Evolutionary conservation across 257 asterid genomes (phyloP).

Genomic region (Scutellaria baicalensis): DNA sequence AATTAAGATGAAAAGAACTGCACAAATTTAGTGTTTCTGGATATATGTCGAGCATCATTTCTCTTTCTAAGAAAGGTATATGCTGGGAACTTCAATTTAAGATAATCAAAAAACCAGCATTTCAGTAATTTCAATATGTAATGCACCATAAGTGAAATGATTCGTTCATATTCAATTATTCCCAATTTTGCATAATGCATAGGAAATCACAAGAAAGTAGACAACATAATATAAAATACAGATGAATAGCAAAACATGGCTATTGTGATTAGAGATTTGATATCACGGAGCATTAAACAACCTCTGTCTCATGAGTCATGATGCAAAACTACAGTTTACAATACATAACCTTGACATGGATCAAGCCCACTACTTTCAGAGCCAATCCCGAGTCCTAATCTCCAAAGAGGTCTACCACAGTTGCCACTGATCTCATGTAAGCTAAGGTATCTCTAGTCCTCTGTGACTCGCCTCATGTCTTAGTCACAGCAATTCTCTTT

Average conservation of each 20-base stretch:
- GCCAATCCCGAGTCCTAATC: background rate
- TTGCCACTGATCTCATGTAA: background rate
- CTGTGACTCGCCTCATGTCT: background rate
- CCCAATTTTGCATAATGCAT: background rate
- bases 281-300: background rate
- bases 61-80: background rate
- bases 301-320: background rate
- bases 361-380: background rate
- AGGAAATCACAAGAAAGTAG: background rate
- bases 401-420: background rate
- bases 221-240: background rate
- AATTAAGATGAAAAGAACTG: too few species aligned
- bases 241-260: background rate
- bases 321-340: background rate
- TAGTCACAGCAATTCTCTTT: background rate
- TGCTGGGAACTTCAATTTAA: background rate
- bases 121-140: background rate
- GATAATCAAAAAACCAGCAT: background rate
- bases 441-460: background rate
- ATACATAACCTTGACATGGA: background rate
- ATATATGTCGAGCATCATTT: background rate
- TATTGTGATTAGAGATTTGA: background rate
- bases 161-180: background rate
- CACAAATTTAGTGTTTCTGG: background rate
- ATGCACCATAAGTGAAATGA: background rate